Evolutionary conservation across 768 basidiomycete species (phyloP), one percentile per base, ranked within the genome.

Genomic region (Lactifluus pinguis): DNA sequence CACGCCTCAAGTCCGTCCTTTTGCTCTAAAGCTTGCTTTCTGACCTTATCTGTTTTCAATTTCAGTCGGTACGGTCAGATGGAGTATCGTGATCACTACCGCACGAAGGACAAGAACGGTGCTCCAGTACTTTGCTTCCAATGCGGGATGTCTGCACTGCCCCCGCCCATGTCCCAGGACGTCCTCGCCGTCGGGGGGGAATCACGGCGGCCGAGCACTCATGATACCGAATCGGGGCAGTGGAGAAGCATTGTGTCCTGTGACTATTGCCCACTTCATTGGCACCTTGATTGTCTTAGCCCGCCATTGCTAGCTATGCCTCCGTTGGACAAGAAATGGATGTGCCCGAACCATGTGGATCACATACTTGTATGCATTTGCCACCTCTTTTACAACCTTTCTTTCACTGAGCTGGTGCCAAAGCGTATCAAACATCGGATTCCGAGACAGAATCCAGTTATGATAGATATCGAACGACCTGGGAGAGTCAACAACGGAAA

Each of bases 271-370:
- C 80, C 79, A 62, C 80, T 95, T 49, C 90, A 95, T 71, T 99
- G 95, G 90, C 97, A 99, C 70, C 81, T 98, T 58, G 97, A 98
- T 71, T 99, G 97, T 68, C 77, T 98, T 32, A 87, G 92, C 67
- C 97, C 95, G 15, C 97, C 97, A 8, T 75, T 95, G 61, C 77
- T 87, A 25, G 80, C 80, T 44, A 86, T 98, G 81, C 97, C 97
- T 3, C 80, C 87, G 13, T 83, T 87, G 60, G 84, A 83, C 66
- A 89, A 86, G 77, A 97, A 95, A 72, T 99, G 95, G 95, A 97
- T 95, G 94, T 99, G 97, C 72, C 97, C 97, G 8, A 92, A 95
- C 69, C 97, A 99, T 70, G 86, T 84, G n/a, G 94, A 97, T 65
- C 83, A 85, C 60, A 80, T 86, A 55, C 72, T 90, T 61, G 95